Evolutionary conservation across 2,329 filamentous ascomycete species (phyloP), one percentile per base, ranked within the genome.

Genomic region (Diaporthe australafricana): DNA sequence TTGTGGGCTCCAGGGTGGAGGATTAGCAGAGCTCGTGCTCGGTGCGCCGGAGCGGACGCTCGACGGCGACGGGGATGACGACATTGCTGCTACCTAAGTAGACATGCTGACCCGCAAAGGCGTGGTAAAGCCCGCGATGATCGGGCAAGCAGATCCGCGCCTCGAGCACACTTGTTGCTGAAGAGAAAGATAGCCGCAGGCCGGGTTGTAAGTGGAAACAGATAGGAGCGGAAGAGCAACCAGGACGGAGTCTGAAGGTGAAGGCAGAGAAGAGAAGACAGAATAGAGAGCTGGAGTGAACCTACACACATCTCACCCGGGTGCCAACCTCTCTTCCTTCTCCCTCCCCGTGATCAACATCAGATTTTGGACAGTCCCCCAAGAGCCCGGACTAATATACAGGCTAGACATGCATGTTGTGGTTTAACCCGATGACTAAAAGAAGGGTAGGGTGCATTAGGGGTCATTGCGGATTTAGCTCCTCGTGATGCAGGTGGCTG

Each of bases 391-490:
- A 27, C 42, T 63, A 47, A 48, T 17, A 48, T 17, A 35, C 30
- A 48, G 30, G 60, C 60, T 63, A 48, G 27, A 48, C 60, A 63
- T 63, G 42, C 60, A 63, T 48, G 25, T 7, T 17, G 14, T 48
- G 60, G n/a, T 48, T 7, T 48, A 48, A 48, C 30, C 27, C 42
- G 57, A 32, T 48, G 42, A 48, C 60, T 42, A 63, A 38, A 63
- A 27, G 9, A 25, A 20, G 17, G 27, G 60, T 35, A 38, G 60
- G 42, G 12, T 63, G 60, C 60, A 63, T 40, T 50, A 63, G 60
- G 27, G 57, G 20, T 48, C 7, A 25, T 48, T 1, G 74, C 77
- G 2, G 74, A 70, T 30, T 66, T 62, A n/a, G 71, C 68, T 6
- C 72, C 47, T 68, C 47, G 65, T 68, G 65, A 68, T 30, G n/a